phyloP scores from a whole-genome alignment of 805 yeast genomes.

The Wickerhamiella azymoides region DNA sequence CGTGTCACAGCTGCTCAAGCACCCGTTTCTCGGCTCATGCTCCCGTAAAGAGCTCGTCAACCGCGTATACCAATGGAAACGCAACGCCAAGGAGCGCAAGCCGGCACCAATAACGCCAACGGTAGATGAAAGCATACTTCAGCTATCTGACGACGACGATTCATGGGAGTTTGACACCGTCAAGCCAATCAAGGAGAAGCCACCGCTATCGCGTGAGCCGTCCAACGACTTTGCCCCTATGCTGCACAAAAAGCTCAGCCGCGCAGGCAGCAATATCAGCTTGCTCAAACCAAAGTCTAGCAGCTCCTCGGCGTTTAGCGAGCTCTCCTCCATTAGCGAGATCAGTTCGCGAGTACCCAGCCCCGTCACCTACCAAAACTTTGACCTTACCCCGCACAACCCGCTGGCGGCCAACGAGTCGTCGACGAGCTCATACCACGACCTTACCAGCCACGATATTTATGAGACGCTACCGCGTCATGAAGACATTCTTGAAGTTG shows the following conservation, averaged over 20 bases:
- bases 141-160: slow-evolving; percentile 13
- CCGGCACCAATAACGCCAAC: neutral
- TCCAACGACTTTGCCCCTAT: neutral
- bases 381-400: slow-evolving; percentile 6
- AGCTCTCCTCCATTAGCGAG: slow-evolving; percentile 3
- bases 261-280: slow-evolving; percentile 5
- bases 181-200: slow-evolving; percentile 17
- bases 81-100: neutral
- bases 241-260: slow-evolving; percentile 1
- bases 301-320: neutral
- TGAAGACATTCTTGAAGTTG: neutral
- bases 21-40: slow-evolving; percentile 36
- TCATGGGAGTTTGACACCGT: slow-evolving; percentile 30
- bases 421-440: neutral
- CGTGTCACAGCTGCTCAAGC: slow-evolving; percentile 48
- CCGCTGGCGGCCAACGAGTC: neutral
- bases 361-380: slow-evolving; percentile 8
- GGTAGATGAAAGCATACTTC: slow-evolving; percentile 4
- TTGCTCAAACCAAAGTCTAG: neutral
- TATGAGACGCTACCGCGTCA: slow-evolving; percentile 5
- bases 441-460: neutral
- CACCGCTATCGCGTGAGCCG: too few relatives aligned
- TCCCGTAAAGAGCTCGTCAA: slow-evolving; percentile 12
- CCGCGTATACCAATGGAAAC: slow-evolving; percentile 12
- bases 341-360: slow-evolving; percentile 6